Conservation (phyloP, 2,329 filamentous ascomycete genomes). For the Penicillium sp. region DNA sequence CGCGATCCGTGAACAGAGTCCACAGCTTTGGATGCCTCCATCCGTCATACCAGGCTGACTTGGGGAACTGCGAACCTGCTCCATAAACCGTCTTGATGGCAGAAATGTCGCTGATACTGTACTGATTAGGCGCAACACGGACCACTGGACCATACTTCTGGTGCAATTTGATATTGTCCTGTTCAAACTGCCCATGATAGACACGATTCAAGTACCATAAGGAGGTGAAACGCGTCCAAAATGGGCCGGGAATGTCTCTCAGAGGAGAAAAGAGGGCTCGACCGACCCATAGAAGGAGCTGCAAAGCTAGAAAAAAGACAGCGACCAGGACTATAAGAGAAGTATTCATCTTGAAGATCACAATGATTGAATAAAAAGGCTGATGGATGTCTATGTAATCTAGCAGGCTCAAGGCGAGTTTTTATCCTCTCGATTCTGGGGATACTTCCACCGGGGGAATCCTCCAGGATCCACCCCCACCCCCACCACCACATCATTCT, state of each 20-base stretch:
- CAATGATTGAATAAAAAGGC: background rate
- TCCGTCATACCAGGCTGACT: constrained; percentile 43
- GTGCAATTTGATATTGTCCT: constrained; percentile 47
- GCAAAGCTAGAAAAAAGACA: constrained; percentile 18
- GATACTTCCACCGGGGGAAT: background rate
- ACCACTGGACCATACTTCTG: constrained; percentile 49
- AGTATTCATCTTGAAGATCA: constrained; percentile 11
- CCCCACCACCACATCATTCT: constrained; percentile 28
- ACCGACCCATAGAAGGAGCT: constrained; percentile 26
- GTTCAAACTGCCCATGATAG: constrained; percentile 42
- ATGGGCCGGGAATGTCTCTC: constrained; percentile 50
- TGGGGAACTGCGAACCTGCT: constrained; percentile 45
- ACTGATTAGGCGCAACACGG: constrained; percentile 54
- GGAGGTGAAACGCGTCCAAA: constrained; percentile 49
- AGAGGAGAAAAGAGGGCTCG: constrained; percentile 39
- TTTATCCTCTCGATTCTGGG: background rate
- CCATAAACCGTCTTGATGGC: constrained; percentile 51
- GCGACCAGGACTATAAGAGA: constrained; percentile 19
- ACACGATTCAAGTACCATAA: constrained; percentile 51
- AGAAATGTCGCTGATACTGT: constrained; percentile 49
- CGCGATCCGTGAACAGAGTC: constrained; percentile 39
- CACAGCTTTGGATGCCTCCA: constrained; percentile 39
- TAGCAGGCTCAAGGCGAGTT: background rate
- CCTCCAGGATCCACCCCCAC: constrained; percentile 27
- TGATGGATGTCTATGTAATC: background rate